Evolutionary conservation across 129 eudicot genomes (phyloP), one percentile per base, ranked within the genome.

Genomic region (Oenanthe sinensis): DNA sequence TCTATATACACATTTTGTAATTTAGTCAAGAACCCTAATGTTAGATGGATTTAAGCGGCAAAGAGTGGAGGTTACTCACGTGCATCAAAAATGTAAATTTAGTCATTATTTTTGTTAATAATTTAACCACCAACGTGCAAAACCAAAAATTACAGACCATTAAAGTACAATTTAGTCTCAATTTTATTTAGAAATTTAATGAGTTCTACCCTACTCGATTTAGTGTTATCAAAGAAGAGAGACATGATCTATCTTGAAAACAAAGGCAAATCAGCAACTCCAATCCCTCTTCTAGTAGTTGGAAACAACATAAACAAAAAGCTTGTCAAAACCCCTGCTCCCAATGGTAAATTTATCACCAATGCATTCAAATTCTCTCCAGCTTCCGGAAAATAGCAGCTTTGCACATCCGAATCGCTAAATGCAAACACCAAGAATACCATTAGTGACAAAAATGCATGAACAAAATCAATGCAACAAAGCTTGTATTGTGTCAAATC

Each of bases 221-320:
- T 33, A 33, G 36, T 33, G 36, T 33, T 33, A 33, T 33, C 36
- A 33, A 3, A 39, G 42, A 39, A 39, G 42, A 39, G 42, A 39
- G 42, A 39, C 42, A 39, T 39, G 42, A 39, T 3, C 42, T 52
- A 52, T 22, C 30, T 76, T 19, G 36, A 58, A 43, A 77, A 65
- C 17, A 58, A 22, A 50, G 80, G 85, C 68, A 79, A 28, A 22
- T 79, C 88, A 19, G 84, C 84, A 76, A 81, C 78, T 40, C 85
- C 89, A 71, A 86, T 83, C 52, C 89, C 89, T 79, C 84, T 77
- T 28, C 90, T 63, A 16, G 84, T 83, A 42, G 88, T 76, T 36
- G 90, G 90, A 19, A 87, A 87, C 12, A 87, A n/a, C 70, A 77
- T 26, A 19, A 87, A 87, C 77, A 87, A 80, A 45, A 82, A 84